These are phyloP conservation scores for Polytolypa hystricis DNA, from an alignment of 2,329 filamentous ascomycete species.

Conservation along the genomic window DNA sequence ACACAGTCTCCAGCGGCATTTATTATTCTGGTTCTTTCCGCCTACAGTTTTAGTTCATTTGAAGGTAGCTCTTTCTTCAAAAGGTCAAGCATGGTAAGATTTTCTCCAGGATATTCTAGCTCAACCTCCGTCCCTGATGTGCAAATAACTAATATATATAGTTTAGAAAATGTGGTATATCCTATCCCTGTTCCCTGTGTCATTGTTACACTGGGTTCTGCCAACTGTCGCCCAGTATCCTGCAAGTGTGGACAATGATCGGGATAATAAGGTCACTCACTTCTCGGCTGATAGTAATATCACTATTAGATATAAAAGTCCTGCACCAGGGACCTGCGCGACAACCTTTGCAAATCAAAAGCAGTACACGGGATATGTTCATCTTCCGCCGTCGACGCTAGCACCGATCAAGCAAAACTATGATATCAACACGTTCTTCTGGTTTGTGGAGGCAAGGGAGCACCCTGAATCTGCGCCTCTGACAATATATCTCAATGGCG, in stretches of 20 bases:
- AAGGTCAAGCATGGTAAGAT: no score
- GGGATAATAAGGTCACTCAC: conserved; percentile 44
- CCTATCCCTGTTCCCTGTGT: no score
- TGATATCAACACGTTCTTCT: conserved; percentile 20
- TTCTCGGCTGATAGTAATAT: conserved; percentile 52
- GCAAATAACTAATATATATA: no score
- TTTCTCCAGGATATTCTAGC: no score
- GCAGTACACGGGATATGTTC: conserved; percentile 11
- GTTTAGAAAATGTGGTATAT: no score
- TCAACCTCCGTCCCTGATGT: no score
- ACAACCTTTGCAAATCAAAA: conserved; percentile 43
- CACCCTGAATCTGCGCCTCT: conserved; percentile 33
- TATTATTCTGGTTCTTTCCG: no score
- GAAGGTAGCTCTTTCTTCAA: no score
- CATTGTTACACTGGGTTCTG: neutral
- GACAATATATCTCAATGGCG: conserved; percentile 37
- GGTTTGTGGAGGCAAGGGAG: conserved; percentile 39
- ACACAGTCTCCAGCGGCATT: no score
- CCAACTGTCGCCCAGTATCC: neutral
- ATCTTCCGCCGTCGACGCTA: conserved; percentile 8
- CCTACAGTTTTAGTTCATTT: no score
- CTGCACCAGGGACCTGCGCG: conserved; percentile 44
- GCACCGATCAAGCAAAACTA: conserved; percentile 9
- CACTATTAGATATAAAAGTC: conserved; percentile 56
- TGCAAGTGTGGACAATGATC: conserved; percentile 6